phyloP scores from a whole-genome alignment of 1,284 basidiomycete genomes.

The Fomes fomentarius region DNA sequence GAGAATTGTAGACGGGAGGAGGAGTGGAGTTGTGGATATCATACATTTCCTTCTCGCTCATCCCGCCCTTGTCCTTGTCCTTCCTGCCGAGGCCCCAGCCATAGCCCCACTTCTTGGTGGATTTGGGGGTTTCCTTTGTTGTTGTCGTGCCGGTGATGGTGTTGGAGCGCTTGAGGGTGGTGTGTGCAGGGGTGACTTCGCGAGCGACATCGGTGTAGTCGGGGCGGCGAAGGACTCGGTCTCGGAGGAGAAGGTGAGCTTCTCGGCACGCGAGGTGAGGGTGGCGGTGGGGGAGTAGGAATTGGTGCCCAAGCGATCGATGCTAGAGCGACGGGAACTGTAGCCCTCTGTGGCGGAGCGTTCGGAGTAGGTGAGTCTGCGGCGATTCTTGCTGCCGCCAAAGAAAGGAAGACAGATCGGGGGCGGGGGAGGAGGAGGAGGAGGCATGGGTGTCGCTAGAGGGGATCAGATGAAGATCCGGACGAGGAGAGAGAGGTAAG shows the following conservation, averaged over 20 bases:
- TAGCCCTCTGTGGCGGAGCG: slow-evolving; percentile 28
- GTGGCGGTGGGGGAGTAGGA: slow-evolving; percentile 44
- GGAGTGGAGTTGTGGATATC: slow-evolving; percentile 29
- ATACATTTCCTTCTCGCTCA: slow-evolving; percentile 43
- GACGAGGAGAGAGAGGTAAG: slow-evolving; percentile 11
- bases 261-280: slow-evolving; percentile 39
- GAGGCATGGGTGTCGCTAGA: slow-evolving; percentile 37
- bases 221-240: slow-evolving; percentile 36
- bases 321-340: slow-evolving; percentile 33
- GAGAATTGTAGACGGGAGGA: slow-evolving; percentile 43
- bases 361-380: slow-evolving; percentile 33
- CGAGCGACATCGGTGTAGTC: slow-evolving; percentile 31
- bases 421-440: slow-evolving; percentile 33
- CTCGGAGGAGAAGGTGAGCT: slow-evolving; percentile 42
- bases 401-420: slow-evolving; percentile 33
- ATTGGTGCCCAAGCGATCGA: slow-evolving; percentile 29
- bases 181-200: slow-evolving; percentile 28
- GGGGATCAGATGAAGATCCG: slow-evolving; percentile 18
- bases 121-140: slow-evolving; percentile 15
- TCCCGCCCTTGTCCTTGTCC: slow-evolving; percentile 50
- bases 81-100: slow-evolving; percentile 56
- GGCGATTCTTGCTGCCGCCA: slow-evolving; percentile 30
- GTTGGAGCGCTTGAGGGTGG: slow-evolving; percentile 27
- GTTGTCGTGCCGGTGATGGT: slow-evolving; percentile 28
- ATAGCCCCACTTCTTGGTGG: slow-evolving; percentile 54